phyloP scores from a whole-genome alignment of 371 early-diverging fungal species.

The Lichtheimia ramosa region DNA sequence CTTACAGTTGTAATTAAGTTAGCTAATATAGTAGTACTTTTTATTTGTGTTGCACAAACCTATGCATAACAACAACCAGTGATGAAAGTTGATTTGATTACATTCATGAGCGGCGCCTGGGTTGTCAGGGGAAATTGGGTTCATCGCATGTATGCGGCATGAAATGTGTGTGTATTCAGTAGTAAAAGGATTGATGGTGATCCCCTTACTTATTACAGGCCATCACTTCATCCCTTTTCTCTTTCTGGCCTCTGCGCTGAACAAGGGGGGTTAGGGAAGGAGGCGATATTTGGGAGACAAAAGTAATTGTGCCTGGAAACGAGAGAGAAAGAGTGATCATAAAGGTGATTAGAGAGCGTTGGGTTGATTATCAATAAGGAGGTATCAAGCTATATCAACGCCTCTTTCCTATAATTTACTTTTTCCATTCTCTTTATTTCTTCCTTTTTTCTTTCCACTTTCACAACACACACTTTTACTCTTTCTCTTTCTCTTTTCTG shows the following conservation, averaged over 20 bases:
- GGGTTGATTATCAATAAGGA: conserved; percentile 11
- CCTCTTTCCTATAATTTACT: conserved; percentile 9
- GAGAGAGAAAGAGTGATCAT: background rate
- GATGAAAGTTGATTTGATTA: too few relatives aligned
- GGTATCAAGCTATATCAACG: background rate
- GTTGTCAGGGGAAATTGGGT: too few relatives aligned
- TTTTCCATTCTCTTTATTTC: background rate
- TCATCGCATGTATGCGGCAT: too few relatives aligned
- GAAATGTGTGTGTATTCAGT: too few relatives aligned
- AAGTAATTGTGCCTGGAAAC: conserved; percentile 4
- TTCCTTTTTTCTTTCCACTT: conserved; percentile 1
- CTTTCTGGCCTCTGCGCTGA: conserved; percentile 13
- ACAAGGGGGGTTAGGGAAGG: background rate
- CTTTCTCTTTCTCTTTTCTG: conserved; percentile 7
- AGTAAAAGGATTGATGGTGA: background rate
- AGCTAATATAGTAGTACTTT: too few relatives aligned
- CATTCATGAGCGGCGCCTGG: too few relatives aligned
- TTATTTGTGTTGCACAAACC: too few relatives aligned
- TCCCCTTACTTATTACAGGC: conserved; percentile 3
- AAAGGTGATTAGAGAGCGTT: conserved; percentile 3
- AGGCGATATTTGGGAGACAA: background rate
- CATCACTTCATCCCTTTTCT: background rate
- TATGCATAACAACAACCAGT: too few relatives aligned
- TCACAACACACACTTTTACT: conserved; percentile 4
- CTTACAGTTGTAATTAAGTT: too few relatives aligned